A percentile compares a stretch with the other conserved stretches of the same genome.
Evolutionary conservation across 2,329 filamentous ascomycete species (phyloP).

Genomic region (Clonostachys rhizophaga): DNA sequence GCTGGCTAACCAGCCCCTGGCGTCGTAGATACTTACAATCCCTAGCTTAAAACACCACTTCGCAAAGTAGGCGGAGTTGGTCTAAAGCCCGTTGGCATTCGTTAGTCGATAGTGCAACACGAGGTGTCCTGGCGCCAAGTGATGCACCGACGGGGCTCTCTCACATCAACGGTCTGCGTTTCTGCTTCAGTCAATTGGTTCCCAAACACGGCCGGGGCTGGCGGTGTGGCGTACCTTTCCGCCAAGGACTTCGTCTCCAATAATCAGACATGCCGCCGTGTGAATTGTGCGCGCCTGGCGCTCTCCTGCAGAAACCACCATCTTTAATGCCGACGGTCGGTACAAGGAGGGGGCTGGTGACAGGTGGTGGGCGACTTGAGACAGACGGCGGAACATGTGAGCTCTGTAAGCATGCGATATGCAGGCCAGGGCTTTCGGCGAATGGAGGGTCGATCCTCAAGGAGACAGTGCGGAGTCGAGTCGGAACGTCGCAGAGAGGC

Average conservation of each 20-base stretch:
- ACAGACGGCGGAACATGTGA: constrained; percentile 74
- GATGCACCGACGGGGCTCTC: constrained; percentile 12
- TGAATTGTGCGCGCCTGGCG: constrained; percentile 66
- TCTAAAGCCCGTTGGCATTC: constrained; percentile 29
- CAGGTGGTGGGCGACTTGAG: constrained; percentile 69
- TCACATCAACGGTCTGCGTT: constrained; percentile 30
- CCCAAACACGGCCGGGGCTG: not conserved
- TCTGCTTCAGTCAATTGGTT: not conserved
- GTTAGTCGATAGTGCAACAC: no score
- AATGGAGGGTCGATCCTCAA: no score
- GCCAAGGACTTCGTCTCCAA: constrained; percentile 94
- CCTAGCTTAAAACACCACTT: constrained; percentile 61
- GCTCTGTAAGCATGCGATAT: not conserved
- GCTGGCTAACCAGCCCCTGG: no score
- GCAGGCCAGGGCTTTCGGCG: no score
- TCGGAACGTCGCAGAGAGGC: no score
- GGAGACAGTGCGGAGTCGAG: no score
- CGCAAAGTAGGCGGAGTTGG: constrained; percentile 59
- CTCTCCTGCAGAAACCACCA: constrained; percentile 45
- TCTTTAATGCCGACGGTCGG: constrained; percentile 14
- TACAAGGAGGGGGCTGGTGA: constrained; percentile 25
- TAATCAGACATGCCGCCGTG: constrained; percentile 89
- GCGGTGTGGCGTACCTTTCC: constrained; percentile 65
- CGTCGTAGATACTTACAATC: constrained; percentile 36
- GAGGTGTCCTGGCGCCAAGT: no score